Base-by-base conservation (phyloP, 108 stramenopile genomes). In the Cyclotella choctawhatcheeana region DNA sequence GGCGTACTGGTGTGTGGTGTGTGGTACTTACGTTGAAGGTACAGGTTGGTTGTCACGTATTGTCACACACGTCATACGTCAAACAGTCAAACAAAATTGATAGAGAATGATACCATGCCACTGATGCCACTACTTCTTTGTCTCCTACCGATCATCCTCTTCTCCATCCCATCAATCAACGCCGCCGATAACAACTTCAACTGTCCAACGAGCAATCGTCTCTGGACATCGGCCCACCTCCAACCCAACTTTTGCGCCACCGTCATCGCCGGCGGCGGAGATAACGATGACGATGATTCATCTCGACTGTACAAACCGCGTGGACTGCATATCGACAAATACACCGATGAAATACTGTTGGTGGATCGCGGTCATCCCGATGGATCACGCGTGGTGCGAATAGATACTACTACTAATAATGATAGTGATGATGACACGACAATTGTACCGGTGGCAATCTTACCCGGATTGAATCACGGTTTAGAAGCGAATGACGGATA, bases 381-480 rank as follows among this genome's bases (percentile, higher is more conserved):
- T 33, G 54, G 50, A 17, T 54, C 65, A 10, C 72, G 77, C 16
- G 77, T 79, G 6, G 44, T 79, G 0, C 64, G 77, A 44, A 65
- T 79, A 8, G 73, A 67, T 35, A n/a, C n/a, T n/a, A n/a, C n/a
- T n/a, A n/a, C n/a, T n/a, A n/a, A n/a, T n/a, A n/a, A n/a, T n/a
- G 31, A 73, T 34, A 55, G 13, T n/a, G 17, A 14, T 7, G 37
- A 20, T 0, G 55, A 67, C 40, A 22, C 34, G 5, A 52, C 30
- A 17, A 32, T 43, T 47, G 72, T 68, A 18, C 8, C 54, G 6
- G 67, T 87, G 17, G 87, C 77, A 16, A 34, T 54, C 10, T 73
- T 72, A 0, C n/a, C 24, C 3, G 76, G 51, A 14, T 31, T 91
- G 43, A 91, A 87, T 63, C 90, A 91, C 44, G 90, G 90, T 12